Evolutionary conservation across 2,329 filamentous ascomycete genomes (phyloP).

Genomic region (Thyridium curvatum): DNA sequence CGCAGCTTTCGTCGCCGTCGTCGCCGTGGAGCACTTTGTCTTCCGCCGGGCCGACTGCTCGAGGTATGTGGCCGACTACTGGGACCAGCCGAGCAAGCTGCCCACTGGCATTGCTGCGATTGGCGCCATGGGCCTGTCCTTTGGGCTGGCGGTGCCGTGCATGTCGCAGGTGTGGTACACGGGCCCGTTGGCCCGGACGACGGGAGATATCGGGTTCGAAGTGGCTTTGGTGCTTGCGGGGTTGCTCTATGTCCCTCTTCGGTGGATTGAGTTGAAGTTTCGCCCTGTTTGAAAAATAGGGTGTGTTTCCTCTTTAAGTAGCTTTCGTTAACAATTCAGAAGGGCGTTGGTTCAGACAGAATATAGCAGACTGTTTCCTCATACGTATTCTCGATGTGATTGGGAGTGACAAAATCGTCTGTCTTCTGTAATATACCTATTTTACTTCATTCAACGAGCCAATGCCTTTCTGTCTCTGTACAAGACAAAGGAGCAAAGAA

Average conservation of each 20-base stretch:
- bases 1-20: conserved; percentile 44
- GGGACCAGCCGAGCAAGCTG: conserved; percentile 37
- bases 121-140: conserved; percentile 35
- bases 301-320: too few species aligned
- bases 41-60: conserved; percentile 38
- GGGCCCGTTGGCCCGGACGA: conserved; percentile 51
- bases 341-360: too few species aligned
- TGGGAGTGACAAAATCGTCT: too few species aligned
- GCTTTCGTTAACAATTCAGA: too few species aligned
- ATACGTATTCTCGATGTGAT: too few species aligned
- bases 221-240: conserved; percentile 48
- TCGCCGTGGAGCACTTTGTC: conserved; percentile 39
- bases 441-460: too few species aligned
- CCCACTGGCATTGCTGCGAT: conserved; percentile 42
- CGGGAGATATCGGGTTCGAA: conserved; percentile 62
- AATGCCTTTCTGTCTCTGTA: too few species aligned
- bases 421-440: too few species aligned
- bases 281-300: too few species aligned
- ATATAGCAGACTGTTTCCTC: too few species aligned
- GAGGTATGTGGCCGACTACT: conserved; percentile 38
- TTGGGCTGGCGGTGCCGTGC: conserved; percentile 48
- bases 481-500: too few species aligned
- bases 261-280: conserved; percentile 35
- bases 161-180: conserved; percentile 57
- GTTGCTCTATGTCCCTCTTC: conserved; percentile 39